These are phyloP conservation scores for Kazachstania sp. DNA, from an alignment of 1,139 yeast species.

Conservation along the genomic window DNA sequence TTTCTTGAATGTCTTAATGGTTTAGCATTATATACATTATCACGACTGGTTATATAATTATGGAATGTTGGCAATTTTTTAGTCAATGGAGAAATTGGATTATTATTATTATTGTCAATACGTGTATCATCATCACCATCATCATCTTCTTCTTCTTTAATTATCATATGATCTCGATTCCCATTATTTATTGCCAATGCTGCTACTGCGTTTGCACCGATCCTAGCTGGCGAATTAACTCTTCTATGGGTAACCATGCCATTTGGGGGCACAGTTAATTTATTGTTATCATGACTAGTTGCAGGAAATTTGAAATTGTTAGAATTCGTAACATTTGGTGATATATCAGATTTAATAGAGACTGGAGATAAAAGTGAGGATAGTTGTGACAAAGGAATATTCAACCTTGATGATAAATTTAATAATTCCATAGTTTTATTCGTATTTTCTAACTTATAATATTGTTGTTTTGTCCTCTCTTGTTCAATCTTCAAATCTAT, in stretches of 20 bases:
- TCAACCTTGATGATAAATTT: slow-evolving; percentile 51
- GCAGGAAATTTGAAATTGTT: not conserved
- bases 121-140: no score
- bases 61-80: not conserved
- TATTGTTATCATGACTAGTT: not conserved
- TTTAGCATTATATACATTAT: not conserved
- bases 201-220: slow-evolving; percentile 68
- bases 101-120: not conserved
- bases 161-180: slow-evolving; percentile 9
- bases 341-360: not conserved
- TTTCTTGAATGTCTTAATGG: slow-evolving; percentile 12
- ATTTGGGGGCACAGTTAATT: not conserved
- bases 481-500: slow-evolving; percentile 63
- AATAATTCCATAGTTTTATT: slow-evolving; percentile 54
- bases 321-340: not conserved
- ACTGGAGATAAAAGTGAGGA: slow-evolving; percentile 33
- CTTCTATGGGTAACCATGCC: slow-evolving; percentile 29
- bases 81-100: not conserved
- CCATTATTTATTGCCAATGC: slow-evolving; percentile 32
- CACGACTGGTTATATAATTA: not conserved
- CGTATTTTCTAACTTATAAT: slow-evolving; percentile 56
- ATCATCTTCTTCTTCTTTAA: slow-evolving; percentile 18
- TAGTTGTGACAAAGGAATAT: slow-evolving; percentile 60
- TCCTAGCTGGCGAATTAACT: slow-evolving; percentile 59
- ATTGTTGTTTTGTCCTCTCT: slow-evolving; percentile 79